These are phyloP conservation scores for Tieghemiomyces parasiticus DNA, from an alignment of 192 early-diverging fungal genomes.

Conservation along the genomic window DNA sequence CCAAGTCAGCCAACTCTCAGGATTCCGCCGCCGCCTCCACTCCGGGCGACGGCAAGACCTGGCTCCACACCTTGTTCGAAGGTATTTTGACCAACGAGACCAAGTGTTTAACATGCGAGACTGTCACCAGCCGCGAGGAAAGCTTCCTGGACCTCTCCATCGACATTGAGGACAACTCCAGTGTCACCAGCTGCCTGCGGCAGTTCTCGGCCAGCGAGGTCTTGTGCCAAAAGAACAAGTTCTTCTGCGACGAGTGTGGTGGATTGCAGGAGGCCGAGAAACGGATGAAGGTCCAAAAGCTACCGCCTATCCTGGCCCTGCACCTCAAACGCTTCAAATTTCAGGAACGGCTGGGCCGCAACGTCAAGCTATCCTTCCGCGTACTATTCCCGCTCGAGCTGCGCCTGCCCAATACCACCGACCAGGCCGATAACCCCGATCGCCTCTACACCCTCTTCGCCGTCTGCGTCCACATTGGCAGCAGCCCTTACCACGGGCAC, in stretches of 20 bases:
- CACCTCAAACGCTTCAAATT: slow-evolving; percentile 98
- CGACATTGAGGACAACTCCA: slow-evolving; percentile 92
- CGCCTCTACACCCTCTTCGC: slow-evolving; percentile 79
- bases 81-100: slow-evolving; percentile 93
- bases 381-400: slow-evolving; percentile 91
- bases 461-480: slow-evolving; percentile 90
- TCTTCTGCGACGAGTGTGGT: slow-evolving; percentile 89
- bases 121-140: slow-evolving; percentile 84
- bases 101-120: slow-evolving; percentile 93
- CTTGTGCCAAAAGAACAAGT: slow-evolving; percentile 93
- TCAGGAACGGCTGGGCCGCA: slow-evolving; percentile 76
- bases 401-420: slow-evolving; percentile 84
- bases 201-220: slow-evolving; percentile 94
- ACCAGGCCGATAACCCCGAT: slow-evolving; percentile 73
- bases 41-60: slow-evolving; percentile 28
- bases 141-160: slow-evolving; percentile 91
- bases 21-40: slow-evolving; percentile 15
- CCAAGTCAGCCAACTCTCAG: neutral
- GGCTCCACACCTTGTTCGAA: slow-evolving; percentile 95
- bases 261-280: slow-evolving; percentile 96
- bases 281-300: slow-evolving; percentile 87
- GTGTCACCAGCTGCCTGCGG: slow-evolving; percentile 84
- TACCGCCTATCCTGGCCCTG: slow-evolving; percentile 89
- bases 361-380: slow-evolving; percentile 89
- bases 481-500: slow-evolving; percentile 91